Evolutionary conservation across 2,329 filamentous ascomycete species (phyloP).

Genomic region (Bipolaris bicolor): DNA sequence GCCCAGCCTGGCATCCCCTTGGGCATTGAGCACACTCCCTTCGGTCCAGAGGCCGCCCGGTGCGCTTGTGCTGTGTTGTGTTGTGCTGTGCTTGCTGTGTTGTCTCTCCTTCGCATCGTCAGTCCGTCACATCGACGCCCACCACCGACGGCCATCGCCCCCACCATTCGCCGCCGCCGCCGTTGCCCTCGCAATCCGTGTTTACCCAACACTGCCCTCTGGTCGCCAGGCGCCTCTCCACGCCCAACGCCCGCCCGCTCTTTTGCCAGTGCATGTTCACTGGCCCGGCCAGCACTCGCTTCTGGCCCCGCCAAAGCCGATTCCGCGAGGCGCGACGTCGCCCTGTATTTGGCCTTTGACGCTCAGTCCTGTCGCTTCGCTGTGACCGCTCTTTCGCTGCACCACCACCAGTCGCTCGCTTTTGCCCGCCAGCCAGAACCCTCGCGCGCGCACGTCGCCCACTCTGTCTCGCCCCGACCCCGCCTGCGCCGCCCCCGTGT

Average conservation of each 20-base stretch:
- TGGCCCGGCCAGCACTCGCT: not conserved
- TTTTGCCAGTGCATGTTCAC: not conserved
- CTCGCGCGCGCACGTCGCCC: not conserved
- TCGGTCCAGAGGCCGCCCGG: not conserved
- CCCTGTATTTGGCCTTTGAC: conserved; percentile 6
- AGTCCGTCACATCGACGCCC: not conserved
- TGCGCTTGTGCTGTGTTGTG: not conserved
- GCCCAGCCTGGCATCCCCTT: not conserved
- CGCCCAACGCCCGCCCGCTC: not conserved
- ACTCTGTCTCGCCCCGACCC: not conserved
- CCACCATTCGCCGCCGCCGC: conserved; percentile 22
- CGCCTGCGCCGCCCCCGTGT: not conserved
- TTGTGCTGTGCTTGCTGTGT: not conserved
- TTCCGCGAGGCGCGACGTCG: not conserved
- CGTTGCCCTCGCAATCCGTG: conserved; percentile 28
- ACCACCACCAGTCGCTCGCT: conserved; percentile 1
- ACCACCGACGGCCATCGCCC: conserved; percentile 1
- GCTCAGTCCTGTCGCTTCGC: conserved; percentile 8
- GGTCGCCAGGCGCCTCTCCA: conserved; percentile 10
- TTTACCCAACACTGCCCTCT: conserved; percentile 23
- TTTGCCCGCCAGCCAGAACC: conserved; percentile 4
- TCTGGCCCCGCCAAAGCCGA: not conserved
- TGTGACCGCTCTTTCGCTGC: conserved; percentile 13
- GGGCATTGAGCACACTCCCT: not conserved
- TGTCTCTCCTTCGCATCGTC: not conserved